Evolutionary conservation across 208 protist species (phyloP).

Genomic region (Polymyxa betae): DNA sequence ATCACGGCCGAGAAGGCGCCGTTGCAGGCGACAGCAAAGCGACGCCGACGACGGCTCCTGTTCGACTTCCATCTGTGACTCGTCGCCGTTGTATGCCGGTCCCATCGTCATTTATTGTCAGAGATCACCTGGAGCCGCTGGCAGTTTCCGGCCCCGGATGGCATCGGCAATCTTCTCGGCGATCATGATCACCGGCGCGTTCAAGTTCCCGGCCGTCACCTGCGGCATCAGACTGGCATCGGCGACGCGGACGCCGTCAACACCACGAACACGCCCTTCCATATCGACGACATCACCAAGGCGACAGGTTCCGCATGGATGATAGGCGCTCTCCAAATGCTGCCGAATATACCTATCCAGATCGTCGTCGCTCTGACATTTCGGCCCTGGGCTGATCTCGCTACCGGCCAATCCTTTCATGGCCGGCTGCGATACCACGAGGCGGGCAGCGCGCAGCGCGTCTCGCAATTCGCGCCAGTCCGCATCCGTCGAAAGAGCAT

Average conservation of each 20-base stretch:
- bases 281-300: slow-evolving; percentile 63
- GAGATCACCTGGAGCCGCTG: not conserved
- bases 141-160: slow-evolving; percentile 49
- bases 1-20: too few relatives aligned
- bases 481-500: slow-evolving; percentile 43
- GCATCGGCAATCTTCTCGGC: slow-evolving; percentile 65
- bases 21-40: too few relatives aligned
- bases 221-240: slow-evolving; percentile 69
- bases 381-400: slow-evolving; percentile 48
- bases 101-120: too few relatives aligned
- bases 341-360: slow-evolving; percentile 59
- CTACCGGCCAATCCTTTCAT: slow-evolving; percentile 52
- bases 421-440: slow-evolving; percentile 46
- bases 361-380: slow-evolving; percentile 61
- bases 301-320: slow-evolving; percentile 64
- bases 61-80: too few relatives aligned
- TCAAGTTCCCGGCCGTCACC: slow-evolving; percentile 65
- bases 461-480: slow-evolving; percentile 11
- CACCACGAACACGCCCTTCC: slow-evolving; percentile 46
- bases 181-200: slow-evolving; percentile 70
- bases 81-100: too few relatives aligned
- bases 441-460: not conserved
- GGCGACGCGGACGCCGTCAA: slow-evolving; percentile 66
- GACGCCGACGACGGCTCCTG: too few relatives aligned
- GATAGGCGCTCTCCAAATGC: slow-evolving; percentile 64